Conservation (phyloP, 2,329 filamentous ascomycete species). For the Nigrospora sphaerica region DNA sequence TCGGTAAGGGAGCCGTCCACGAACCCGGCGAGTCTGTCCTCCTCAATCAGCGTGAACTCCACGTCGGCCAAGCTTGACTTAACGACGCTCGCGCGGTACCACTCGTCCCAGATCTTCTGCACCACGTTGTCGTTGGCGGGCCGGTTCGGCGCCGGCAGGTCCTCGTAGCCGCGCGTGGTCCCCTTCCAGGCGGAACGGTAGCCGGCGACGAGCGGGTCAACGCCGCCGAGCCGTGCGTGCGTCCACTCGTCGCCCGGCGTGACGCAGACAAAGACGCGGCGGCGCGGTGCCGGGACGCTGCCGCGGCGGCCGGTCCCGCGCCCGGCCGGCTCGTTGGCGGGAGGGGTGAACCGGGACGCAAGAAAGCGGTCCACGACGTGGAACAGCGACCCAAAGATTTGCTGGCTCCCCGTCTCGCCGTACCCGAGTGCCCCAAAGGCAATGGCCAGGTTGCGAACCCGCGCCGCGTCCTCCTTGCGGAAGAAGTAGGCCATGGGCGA, state of each 20-base stretch:
- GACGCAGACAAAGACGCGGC: conserved; percentile 32
- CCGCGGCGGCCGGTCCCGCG: not conserved
- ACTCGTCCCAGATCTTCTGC: conserved; percentile 41
- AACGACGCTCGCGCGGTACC: conserved; percentile 32
- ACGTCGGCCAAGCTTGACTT: conserved; percentile 32
- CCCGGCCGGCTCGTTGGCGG: conserved; percentile 1
- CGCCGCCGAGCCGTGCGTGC: conserved; percentile 18
- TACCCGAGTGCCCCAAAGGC: conserved; percentile 36
- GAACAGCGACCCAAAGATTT: conserved; percentile 40
- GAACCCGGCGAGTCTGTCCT: conserved; percentile 31
- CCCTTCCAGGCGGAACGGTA: not conserved
- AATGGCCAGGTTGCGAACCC: conserved; percentile 36
- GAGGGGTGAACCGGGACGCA: conserved; percentile 2
- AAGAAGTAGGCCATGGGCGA: conserved; percentile 42
- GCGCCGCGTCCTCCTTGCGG: conserved; percentile 30
- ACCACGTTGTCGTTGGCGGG: conserved; percentile 25
- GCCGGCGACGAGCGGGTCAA: conserved; percentile 11
- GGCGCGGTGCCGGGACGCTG: conserved; percentile 7
- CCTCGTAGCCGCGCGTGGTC: no score
- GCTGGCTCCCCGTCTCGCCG: conserved; percentile 32
- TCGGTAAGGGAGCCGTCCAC: conserved; percentile 6
- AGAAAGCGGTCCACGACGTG: conserved; percentile 39
- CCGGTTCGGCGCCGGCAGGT: not conserved
- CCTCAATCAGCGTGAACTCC: conserved; percentile 35
- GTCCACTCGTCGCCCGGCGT: conserved; percentile 27